Base-by-base conservation (phyloP, 164 flowering plant species). In the Macadamia tetraphylla region DNA sequence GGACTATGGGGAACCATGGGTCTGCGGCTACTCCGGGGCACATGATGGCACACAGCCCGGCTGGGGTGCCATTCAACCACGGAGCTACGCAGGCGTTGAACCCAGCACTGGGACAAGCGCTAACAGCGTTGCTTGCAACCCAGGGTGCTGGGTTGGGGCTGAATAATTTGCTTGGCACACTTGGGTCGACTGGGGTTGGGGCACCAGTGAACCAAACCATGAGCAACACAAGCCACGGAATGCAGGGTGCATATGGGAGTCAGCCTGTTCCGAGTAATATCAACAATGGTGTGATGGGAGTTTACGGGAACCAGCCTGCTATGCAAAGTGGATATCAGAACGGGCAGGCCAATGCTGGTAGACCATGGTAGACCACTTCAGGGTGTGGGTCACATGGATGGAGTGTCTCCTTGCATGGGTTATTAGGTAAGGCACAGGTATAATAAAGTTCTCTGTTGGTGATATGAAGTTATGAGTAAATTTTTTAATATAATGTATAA, bases 111-210 rank as follows among this genome's bases (percentile, higher is more conserved):
- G 96, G 92, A 8, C 97, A 92, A 77, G 98, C 98, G 0, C 66
- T 92, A 64, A 82, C 89, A 0, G 92, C 98, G 0, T 66, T 92
- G 78, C 78, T 92, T 49, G 88, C 98, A 0, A 52, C 85, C n/a
- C 96, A 83, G 73, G 91, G 94, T 12, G 87, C 89, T 43, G 94
- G 91, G 0, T 76, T 88, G 74, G 96, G 94, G 58, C 71, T 92
- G 64, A 74, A 77, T 6, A 92, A 82, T 69, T 64, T 85, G 75
- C 79, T 88, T 52, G 92, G 90, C 0, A 66, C 83, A 0, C 70
- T 82, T 30, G 88, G 87, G 3, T 18, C 88, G 1, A 62, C 80
- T 57, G 81, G 78, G 12, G 61, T 75, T 58, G 80, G 78, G 46
- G 77, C 81, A 0, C 77, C 78, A 0, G 78, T 78, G 29, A 83